Base-by-base conservation (phyloP, 2,329 filamentous ascomycete species). In the Neonectria hederae region DNA sequence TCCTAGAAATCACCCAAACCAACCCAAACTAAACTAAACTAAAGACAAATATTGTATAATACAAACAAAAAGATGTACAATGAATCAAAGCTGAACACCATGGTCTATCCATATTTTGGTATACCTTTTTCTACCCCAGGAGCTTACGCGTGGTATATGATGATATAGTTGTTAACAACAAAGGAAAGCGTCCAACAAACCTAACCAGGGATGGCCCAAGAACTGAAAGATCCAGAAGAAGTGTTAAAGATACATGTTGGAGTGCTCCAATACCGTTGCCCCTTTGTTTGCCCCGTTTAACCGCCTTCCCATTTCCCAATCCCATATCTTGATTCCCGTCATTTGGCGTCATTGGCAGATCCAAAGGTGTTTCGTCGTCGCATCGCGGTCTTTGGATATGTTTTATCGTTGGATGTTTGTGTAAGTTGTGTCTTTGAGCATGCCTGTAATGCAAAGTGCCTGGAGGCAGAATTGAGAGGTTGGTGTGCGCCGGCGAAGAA, bases 41-140 rank as follows among this genome's bases (percentile, higher is more conserved):
- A 54, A 32, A 40, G 13, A 46, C 24, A 54, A 56, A 21, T 53
- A 53, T 32, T 54, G 45, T 54, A n/a, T 57, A 57, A 58, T 43
- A 62, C 57, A 26, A 56, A 19, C 57, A 59, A 55, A 49, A 42
- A 65, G 45, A 46, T 63, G 59, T 61, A 65, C 58, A 60, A 42
- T 65, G 42, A 62, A 59, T 57, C 58, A 45, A 58, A 64, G 54
- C 61, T 63, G 53, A 71, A 73, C 69, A 73, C 71, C 71, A 59
- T 51, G 66, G 59, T 73, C 71, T 73, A 73, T 71, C 71, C 71
- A 69, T 69, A 35, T 73, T 72, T 73, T 73, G 71, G 68, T 73
- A 73, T 73, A 72, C 70, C 71, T 65, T 72, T 71, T 68, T 72
- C 71, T 73, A 73, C 69, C 71, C 71, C 63, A 49, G 60, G 61